Evolutionary conservation across 2,329 filamentous ascomycete genomes (phyloP), one percentile per base, ranked within the genome.

Genomic region (Aspergillus niger): DNA sequence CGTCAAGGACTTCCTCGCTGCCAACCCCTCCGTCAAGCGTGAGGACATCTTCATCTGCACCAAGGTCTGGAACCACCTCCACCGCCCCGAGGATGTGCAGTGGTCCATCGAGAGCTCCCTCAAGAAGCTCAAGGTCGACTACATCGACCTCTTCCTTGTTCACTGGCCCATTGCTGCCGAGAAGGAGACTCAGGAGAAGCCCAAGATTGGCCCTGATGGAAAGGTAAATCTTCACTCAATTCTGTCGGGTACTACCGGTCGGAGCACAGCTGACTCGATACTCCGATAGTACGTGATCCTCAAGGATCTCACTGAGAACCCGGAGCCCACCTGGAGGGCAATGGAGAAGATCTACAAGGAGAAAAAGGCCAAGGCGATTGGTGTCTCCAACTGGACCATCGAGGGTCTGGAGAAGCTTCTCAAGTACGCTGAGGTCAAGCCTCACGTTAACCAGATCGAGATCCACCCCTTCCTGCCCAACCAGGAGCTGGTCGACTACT

Each of bases 321-420:
- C 83, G 51, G 75, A 79, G 65, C 72, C 75, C 38, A 88, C 86
- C 74, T 92, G 72, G 90, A 86, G 90, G 70, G 85, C 85, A 30
- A 86, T 93, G 81, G 83, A 87, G 72, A 84, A 84, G 48, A 69
- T 88, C 20, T 77, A 86, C 32, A 72, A 76, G 11, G 83, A 85
- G 1, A 89, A 89, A 63, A 85, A 85, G 62, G 87, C 86, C 52
- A 83, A 81, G 65, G 86, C 88, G 58, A 92, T 95, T 67, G 91
- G 91, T 55, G 87, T 95, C 13, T 91, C 88, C 69, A 95, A 94
- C 79, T 94, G 90, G 77, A 79, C 79, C 56, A 81, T 82, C n/a
- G 68, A 71, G 11, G 79, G 82, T 39, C 73, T 85, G 13, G 74
- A 83, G 64, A 69, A 77, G 58, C 76, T 85, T 58, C 67, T 81